A percentile compares a stretch with the other conserved stretches of the same genome.
phyloP scores from a whole-genome alignment of 257 asterid genomes.

The Apocynum venetum region DNA sequence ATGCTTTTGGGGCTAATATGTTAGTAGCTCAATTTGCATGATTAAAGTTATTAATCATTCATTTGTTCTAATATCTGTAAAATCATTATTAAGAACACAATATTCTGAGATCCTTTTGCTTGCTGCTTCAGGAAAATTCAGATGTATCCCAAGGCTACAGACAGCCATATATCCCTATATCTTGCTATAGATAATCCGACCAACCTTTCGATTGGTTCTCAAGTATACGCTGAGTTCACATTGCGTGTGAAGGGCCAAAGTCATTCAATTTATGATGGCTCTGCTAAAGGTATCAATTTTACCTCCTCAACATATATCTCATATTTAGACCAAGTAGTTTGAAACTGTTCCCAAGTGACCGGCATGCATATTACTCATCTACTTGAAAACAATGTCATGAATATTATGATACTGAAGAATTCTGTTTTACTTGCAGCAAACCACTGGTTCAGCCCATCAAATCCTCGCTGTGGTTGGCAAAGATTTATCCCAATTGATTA shows the following conservation, averaged over 20 bases:
- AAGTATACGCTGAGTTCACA: slow-evolving; percentile 52
- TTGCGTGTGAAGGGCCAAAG: slow-evolving; percentile 50
- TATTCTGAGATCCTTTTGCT: neutral
- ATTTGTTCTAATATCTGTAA: too few species aligned
- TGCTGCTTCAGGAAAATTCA: slow-evolving; percentile 54
- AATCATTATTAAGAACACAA: neutral
- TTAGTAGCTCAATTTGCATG: neutral
- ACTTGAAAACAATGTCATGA: too few species aligned
- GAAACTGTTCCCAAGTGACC: too few species aligned
- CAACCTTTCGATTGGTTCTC: slow-evolving; percentile 32
- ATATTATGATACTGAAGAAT: too few species aligned
- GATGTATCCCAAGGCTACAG: slow-evolving; percentile 47
- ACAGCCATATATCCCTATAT: slow-evolving; percentile 44
- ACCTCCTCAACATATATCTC: neutral
- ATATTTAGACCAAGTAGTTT: too few species aligned
- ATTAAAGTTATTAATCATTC: neutral
- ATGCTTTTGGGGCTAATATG: neutral
- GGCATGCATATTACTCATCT: too few species aligned
- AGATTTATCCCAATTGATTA: slow-evolving; percentile 42
- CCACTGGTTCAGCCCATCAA: slow-evolving; percentile 54
- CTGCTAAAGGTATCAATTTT: slow-evolving; percentile 40
- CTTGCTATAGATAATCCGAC: slow-evolving; percentile 52
- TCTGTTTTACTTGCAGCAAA: slow-evolving; percentile 41
- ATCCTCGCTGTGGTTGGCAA: slow-evolving; percentile 51
- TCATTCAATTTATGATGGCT: slow-evolving; percentile 24